Evolutionary conservation across 257 asterid species (phyloP), one percentile per base, ranked within the genome.

Genomic region (Sherardia arvensis): DNA sequence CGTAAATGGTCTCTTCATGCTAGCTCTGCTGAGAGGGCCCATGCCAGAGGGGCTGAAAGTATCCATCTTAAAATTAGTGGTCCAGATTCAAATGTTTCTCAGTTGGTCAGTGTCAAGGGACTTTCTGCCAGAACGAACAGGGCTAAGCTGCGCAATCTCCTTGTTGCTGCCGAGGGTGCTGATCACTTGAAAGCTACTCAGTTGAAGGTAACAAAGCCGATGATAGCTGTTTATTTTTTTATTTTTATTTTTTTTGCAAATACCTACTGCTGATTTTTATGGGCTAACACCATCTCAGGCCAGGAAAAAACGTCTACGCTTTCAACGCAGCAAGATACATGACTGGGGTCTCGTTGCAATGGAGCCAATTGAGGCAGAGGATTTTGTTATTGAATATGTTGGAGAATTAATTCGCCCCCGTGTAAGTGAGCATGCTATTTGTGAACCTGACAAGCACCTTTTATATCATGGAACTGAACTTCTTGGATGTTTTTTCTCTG

Each of bases 111-210:
- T 78, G 75, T 40, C 27, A 92, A 93, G 81, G 94, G 91, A 64
- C 86, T 85, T 67, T 89, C 99, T 65, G 99, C 99, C 23, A 85
- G 99, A 80, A 93, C 99, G 61, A 84, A 90, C 81, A 74, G 99
- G 83, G 96, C 69, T 70, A 90, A 90, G 86, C 70, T 93, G 77
- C 95, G 99, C 32, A 90, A 77, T 77, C 97, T 93, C 69, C 87
- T 90, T 81, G 96, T 94, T 77, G 99, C 95, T 78, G 99, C 97
- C 51, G 99, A 92, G 76, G 99, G 99, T 69, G 95, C 96, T 67
- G 99, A 93, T 79, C 96, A 90, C 76, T 80, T 93, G 77, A 93
- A 93, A 85, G 79, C 91, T 53, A 84, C 97, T 47, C 99, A 93
- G 74, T 69, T 93, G 74, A 93, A 90, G 96, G 99, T 93, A 84